Base-by-base conservation (phyloP, 164 flowering plant genomes). In the Warburgia ugandensis region DNA sequence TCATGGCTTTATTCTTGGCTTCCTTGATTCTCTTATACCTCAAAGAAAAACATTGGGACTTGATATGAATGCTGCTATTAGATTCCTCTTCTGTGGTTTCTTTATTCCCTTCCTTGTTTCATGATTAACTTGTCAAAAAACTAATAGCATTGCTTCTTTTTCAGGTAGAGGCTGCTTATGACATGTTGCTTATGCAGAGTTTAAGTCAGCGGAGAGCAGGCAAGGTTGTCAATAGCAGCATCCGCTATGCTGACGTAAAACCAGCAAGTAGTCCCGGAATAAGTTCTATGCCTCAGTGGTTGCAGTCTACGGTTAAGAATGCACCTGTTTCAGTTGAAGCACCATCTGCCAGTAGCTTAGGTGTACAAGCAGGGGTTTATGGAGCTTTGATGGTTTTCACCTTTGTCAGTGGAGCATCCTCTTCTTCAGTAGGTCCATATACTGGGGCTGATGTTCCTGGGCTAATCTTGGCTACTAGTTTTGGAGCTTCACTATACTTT, bases 81-180 rank as follows among this genome's bases (percentile, higher is more conserved):
- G n/a, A n/a, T n/a, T n/a, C n/a, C n/a, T n/a, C n/a, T n/a, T n/a
- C n/a, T n/a, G n/a, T n/a, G n/a, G n/a, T n/a, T n/a, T n/a, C n/a
- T n/a, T n/a, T n/a, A n/a, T n/a, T n/a, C n/a, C n/a, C n/a, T n/a
- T n/a, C n/a, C n/a, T n/a, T n/a, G n/a, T n/a, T n/a, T n/a, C n/a
- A 11, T 7, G 3, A 37, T 20, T 37, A 36, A 14, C 17, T 37
- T 16, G 41, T 1, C 17, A 16, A 37, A 16, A 37, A 48, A 29
- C 41, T 29, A 20, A 4, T 40, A 26, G 27, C 28, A n/a, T 58
- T 29, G 30, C 89, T 16, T 55, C 77, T 59, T 39, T 61, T 61
- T 64, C 75, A 91, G 98, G 86, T 77, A 16, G 96, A 91, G 65
- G 96, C 95, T 72, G 96, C 98, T 59, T 91, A 85, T 76, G 96